Evolutionary conservation across 352 stramenopile genomes (phyloP), one percentile per base, ranked within the genome.

Genomic region (Saprolegnia diclina): DNA sequence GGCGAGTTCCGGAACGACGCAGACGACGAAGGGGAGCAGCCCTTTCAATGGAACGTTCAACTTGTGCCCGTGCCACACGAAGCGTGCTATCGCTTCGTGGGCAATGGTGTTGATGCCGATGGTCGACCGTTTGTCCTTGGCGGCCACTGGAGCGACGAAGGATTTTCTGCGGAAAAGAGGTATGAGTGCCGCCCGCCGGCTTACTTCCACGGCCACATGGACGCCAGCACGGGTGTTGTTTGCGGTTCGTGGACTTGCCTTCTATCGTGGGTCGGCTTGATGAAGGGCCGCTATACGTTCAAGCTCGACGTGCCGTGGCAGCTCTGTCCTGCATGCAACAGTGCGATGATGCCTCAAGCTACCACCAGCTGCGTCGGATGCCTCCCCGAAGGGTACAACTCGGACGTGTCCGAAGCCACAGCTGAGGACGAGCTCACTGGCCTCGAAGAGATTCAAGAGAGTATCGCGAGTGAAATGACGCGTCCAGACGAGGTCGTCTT

Each of bases 21-120:
- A 10, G 45, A 52, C n/a, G n/a, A n/a, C n/a, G n/a, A n/a, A n/a
- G n/a, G n/a, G 24, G 61, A 29, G 57, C 18, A n/a, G n/a, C 21
- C 21, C 1, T 11, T 29, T 42, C n/a, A n/a, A n/a, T 6, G 18
- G 19, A 10, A 19, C 56, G 37, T 19, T 6, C 61, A 65, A 10
- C 7, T 65, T 18, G 14, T 65, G 29, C 4, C 1, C 10, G 57
- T 65, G 21, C 52, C 52, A 57, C 52, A 57, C 32, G 37, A 65
- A 52, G 57, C 22, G 14, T 10, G 7, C n/a, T 65, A 65, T 29
- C 3, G 57, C n/a, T 65, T 65, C 29, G 19, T 65, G 14, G 57
- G 57, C 57, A 10, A 29, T 19, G 57, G 56, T 29, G 29, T 35
- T 11, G 57, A 65, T n/a, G n/a, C n/a, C 29, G 29, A 19, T 0